Evolutionary conservation across 257 asterid species (phyloP), one percentile per base, ranked within the genome.

Genomic region (Plectranthus barbatus): DNA sequence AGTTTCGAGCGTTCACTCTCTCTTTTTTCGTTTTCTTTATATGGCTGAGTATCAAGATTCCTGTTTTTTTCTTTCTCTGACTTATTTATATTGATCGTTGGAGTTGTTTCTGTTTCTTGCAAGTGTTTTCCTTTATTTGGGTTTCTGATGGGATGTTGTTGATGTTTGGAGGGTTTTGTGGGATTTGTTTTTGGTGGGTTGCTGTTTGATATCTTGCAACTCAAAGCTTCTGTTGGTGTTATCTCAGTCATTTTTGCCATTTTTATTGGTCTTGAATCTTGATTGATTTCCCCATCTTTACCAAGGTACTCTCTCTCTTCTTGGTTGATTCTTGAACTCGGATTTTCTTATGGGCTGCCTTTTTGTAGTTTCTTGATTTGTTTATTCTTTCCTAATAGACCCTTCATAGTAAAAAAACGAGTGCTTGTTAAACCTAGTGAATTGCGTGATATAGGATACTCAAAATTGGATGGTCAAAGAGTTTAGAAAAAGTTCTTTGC

Each of bases 1-100:
- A 42, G 45, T 20, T 58, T 53, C 13, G n/a, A 4, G 68, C 23
- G 9, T 18, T 44, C 48, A 13, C 7, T 47, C 44, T 31, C 31
- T 7, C 21, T 37, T 50, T 52, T 52, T 23, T 26, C 4, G 29
- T 37, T 39, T 6, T 26, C 46, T 36, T 34, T 50, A 29, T 45
- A 41, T 60, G 62, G 50, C 50, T 12, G 36, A 64, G 48, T 60
- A 54, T 54, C 72, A 36, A 66, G 46, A 20, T 69, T 72, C 58
- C 21, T 65, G 17, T 18, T 31, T 9, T 20, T 20, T 23, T 26
- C 31, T 26, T 26, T 18, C 31, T 9, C 11, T 14, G 17, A 14
- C 12, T 37, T 33, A 13, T 26, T 46, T 14, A 51, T 37, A 8
- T 13, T n/a, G 57, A 36, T 53, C 17, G 26, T 23, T 52, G 44